Evolutionary conservation across 306 rosid species (phyloP).

Genomic region (Ormosia semicastrata): DNA sequence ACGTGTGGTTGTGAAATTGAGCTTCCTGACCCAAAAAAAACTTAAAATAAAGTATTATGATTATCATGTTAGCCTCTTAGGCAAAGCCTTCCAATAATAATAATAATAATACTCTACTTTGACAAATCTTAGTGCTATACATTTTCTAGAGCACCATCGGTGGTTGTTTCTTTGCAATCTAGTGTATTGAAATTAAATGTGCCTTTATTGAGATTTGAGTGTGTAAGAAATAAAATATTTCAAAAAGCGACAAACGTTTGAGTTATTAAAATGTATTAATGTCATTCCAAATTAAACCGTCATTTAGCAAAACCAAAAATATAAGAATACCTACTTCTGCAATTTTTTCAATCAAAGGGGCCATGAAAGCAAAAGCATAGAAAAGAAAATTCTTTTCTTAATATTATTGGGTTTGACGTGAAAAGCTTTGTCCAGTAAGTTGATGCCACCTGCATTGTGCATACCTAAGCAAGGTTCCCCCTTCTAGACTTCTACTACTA

Average conservation of each 20-base stretch:
- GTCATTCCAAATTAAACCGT: neutral
- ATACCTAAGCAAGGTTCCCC: neutral
- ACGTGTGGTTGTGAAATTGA: neutral
- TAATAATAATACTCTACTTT: neutral
- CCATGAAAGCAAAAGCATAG: neutral
- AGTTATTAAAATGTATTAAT: neutral
- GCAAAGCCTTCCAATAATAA: neutral
- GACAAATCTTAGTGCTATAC: neutral
- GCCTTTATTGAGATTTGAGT: neutral
- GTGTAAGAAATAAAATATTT: neutral
- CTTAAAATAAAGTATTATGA: neutral
- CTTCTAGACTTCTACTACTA: neutral
- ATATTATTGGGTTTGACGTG: neutral
- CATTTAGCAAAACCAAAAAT: neutral
- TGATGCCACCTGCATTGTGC: slow-evolving; percentile 3
- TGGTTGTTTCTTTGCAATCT: neutral
- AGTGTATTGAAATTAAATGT: neutral
- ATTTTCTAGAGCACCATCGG: neutral
- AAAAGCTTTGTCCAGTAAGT: neutral
- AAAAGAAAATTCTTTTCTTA: neutral
- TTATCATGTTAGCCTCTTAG: neutral
- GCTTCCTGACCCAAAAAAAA: neutral
- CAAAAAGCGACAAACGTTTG: neutral
- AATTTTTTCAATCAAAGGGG: neutral
- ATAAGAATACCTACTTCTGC: neutral